Evolutionary conservation across 441 rosid species (phyloP), one percentile per base, ranked within the genome.

Genomic region (Brassica balearica): DNA sequence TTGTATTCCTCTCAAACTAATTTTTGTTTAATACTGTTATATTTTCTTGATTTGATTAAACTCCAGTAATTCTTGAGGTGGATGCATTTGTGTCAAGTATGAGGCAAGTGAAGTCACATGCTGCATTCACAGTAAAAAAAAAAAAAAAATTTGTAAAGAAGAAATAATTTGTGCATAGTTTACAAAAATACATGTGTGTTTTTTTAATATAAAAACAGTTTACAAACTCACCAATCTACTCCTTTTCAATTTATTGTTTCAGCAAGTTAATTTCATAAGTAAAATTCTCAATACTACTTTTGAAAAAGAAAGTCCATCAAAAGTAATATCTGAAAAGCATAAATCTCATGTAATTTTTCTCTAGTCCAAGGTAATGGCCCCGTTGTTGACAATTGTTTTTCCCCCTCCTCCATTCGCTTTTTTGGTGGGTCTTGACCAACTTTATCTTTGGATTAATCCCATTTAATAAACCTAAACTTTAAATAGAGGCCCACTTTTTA

Each of bases 401-500:
- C 14, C 63, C 59, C 29, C 63, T 58, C 62, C 27, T 58, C 63
- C 27, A 17, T 58, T 58, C 29, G 63, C 29, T 56, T 56, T 56
- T 56, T 56, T 9, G 62, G 0, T 12, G 17, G 34, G 62, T 59
- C 25, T 72, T 61, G 75, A 41, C 71, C 51, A 75, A 7, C 51
- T 68, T 68, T 56, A 17, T 20, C 29, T 22, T 58, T 58, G 29
- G 63, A 58, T 58, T 58, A 58, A 22, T 20, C 29, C 63, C 29
- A 58, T 5, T 58, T 58, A 58, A 20, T 8, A 19, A 8, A 20
- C 2, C 4, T 20, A 8, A 10, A 58, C 63, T 20, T 58, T 58
- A 56, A 55, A 55, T 2, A 55, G 29, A 17, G 64, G 41, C 10
- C 60, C 72, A 25, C 38, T 23, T 68, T 68, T 23, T 55, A 55